Percentiles rank a stretch among this genome's conserved stretches.
Evolutionary conservation across 768 basidiomycete genomes (phyloP).

Genomic region (Neoboletus brunneissimus): DNA sequence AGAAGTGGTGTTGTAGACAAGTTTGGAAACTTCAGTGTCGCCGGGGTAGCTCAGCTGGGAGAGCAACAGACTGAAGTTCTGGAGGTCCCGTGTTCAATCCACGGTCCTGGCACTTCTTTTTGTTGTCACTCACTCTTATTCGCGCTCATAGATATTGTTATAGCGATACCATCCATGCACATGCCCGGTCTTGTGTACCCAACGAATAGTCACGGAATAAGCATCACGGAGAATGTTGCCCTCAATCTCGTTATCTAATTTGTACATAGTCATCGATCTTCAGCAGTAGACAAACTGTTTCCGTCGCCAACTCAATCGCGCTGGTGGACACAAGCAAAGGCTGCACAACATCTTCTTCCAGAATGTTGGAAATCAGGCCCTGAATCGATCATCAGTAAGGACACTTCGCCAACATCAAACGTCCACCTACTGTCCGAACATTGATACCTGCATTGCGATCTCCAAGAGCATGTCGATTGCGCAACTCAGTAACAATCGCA

Average conservation of each 20-base stretch:
- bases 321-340: conserved; percentile 93
- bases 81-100: conserved; percentile 80
- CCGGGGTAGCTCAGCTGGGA: conserved; percentile 75
- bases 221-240: background rate
- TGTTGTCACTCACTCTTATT: background rate
- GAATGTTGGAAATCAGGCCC: conserved; percentile 96
- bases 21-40: background rate
- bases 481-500: conserved; percentile 94
- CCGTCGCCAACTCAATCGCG: conserved; percentile 91
- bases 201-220: background rate
- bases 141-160: too few relatives aligned
- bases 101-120: conserved; percentile 61
- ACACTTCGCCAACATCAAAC: background rate
- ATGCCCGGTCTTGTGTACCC: too few relatives aligned
- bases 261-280: conserved; percentile 96
- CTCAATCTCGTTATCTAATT: conserved; percentile 47
- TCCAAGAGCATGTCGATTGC: conserved; percentile 94
- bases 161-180: too few relatives aligned
- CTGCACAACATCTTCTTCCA: conserved; percentile 97
- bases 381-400: conserved; percentile 30
- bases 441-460: conserved; percentile 97
- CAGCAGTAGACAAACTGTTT: conserved; percentile 93
- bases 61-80: conserved; percentile 77
- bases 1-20: background rate
- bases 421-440: conserved; percentile 78